Base-by-base conservation (phyloP, 768 basidiomycete species). In the Cytidiella melzeri region DNA sequence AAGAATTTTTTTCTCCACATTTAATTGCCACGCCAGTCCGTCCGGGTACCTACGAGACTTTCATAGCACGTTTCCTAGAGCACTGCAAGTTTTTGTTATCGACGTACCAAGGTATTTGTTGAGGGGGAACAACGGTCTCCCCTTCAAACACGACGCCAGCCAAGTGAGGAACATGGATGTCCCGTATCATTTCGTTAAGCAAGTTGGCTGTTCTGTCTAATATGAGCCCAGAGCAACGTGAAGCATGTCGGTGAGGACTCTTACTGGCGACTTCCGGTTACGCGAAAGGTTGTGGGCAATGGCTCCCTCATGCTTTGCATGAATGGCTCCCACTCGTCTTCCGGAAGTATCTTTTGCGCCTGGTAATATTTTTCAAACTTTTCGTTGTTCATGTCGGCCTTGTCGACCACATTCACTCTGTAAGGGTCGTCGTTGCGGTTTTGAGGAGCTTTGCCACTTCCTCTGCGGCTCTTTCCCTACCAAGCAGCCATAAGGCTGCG, bases 11-110 rank as follows among this genome's bases (percentile, higher is more conserved):
- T 97, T 98, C 7, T 89, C 78, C 1, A 95, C 86, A 57, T 93
- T 90, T 64, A 98, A 81, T 58, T 96, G 92, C 96, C 96, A 99
- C 9, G 90, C 96, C 11, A 96, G 76, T n/a, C 84, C 84, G 10
- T 86, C 86, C 10, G 95, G 93, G 67, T 96, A 97, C 92, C 92
- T 92, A 28, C 37, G 43, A 36, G 15, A n/a, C n/a, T n/a, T n/a
- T n/a, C n/a, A n/a, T n/a, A n/a, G n/a, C n/a, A n/a, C n/a, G n/a
- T n/a, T n/a, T n/a, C n/a, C n/a, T n/a, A n/a, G n/a, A n/a, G n/a
- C n/a, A n/a, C n/a, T n/a, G n/a, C n/a, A n/a, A n/a, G n/a, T n/a
- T n/a, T n/a, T n/a, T n/a, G n/a, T n/a, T n/a, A n/a, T n/a, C n/a
- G n/a, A n/a, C 71, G 52, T 57, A 92, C 96, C 96, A 99, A 9